These are phyloP conservation scores for Leishmania aethiopica DNA, from an alignment of 208 protist species.

Conservation along the genomic window DNA sequence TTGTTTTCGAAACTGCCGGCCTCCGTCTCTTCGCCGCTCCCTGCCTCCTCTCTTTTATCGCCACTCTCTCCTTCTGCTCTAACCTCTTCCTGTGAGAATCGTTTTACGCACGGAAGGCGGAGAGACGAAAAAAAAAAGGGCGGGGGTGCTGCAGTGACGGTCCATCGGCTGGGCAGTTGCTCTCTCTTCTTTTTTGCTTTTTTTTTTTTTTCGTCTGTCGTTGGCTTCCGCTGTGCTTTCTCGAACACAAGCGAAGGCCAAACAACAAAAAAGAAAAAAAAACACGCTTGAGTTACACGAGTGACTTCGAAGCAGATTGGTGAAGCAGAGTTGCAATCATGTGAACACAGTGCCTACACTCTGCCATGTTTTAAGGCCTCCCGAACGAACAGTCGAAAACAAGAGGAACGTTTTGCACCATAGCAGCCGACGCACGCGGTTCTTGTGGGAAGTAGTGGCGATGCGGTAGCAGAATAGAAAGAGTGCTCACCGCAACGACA, in stretches of 20 bases:
- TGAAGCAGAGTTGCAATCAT: not conserved
- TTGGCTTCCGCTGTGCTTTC: not conserved
- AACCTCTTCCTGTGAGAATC: no score
- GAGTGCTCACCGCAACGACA: not conserved
- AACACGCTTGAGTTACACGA: not conserved
- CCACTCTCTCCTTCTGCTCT: not conserved
- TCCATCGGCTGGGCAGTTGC: not conserved
- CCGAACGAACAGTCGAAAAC: not conserved
- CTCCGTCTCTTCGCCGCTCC: not conserved
- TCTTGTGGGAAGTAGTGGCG: not conserved
- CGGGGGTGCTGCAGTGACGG: not conserved
- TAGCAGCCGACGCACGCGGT: not conserved
- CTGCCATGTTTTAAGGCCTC: not conserved
- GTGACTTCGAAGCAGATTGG: not conserved
- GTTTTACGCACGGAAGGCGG: not conserved
- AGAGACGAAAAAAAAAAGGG: not conserved
- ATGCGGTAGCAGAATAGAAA: not conserved
- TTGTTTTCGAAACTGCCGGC: not conserved
- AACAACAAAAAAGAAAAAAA: not conserved
- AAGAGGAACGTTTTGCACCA: not conserved
- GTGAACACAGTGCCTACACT: not conserved
- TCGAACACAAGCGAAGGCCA: not conserved
- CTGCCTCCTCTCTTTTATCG: not conserved
- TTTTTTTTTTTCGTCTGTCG: not conserved
- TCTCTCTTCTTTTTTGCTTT: not conserved